phyloP scores from a whole-genome alignment of 192 early-diverging fungal genomes.

The Rhizoclosmatium globosum region DNA sequence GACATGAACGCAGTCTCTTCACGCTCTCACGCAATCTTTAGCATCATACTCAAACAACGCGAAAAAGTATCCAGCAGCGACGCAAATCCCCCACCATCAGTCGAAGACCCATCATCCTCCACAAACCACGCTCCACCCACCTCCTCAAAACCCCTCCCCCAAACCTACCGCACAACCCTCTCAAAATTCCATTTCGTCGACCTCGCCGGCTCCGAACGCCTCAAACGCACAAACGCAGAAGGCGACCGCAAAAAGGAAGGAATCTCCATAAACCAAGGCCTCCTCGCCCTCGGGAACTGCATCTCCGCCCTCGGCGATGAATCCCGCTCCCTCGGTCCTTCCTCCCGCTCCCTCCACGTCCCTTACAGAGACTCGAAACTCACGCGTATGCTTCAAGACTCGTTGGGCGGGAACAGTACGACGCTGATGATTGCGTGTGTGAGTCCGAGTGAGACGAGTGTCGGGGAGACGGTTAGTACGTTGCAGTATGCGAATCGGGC shows the following conservation, averaged over 20 bases:
- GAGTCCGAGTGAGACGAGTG: constrained; percentile 83
- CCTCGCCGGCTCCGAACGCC: constrained; percentile 92
- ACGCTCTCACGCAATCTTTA: constrained; percentile 95
- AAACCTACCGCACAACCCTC: constrained; percentile 45
- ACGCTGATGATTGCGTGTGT: constrained; percentile 98
- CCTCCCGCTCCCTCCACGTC: constrained; percentile 66
- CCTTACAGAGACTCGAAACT: constrained; percentile 98
- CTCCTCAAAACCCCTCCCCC: not conserved
- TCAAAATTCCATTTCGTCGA: constrained; percentile 99
- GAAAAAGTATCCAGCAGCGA: not conserved
- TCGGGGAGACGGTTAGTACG: constrained; percentile 93
- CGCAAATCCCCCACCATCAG: not conserved
- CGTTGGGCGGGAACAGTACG: constrained; percentile 89
- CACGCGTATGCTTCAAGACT: constrained; percentile 95
- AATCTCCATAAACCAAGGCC: constrained; percentile 95
- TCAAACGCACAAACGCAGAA: constrained; percentile 92
- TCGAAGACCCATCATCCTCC: not conserved
- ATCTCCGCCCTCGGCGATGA: constrained; percentile 95
- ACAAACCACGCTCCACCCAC: not conserved
- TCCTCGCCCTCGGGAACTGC: constrained; percentile 96
- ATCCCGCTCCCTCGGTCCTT: constrained; percentile 10
- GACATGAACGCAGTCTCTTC: constrained; percentile 94
- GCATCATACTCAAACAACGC: constrained; percentile 82
- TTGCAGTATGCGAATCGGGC: constrained; percentile 96
- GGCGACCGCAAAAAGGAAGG: constrained; percentile 96